Conservation (phyloP, 306 rosid species). For the Acacia confusa region DNA sequence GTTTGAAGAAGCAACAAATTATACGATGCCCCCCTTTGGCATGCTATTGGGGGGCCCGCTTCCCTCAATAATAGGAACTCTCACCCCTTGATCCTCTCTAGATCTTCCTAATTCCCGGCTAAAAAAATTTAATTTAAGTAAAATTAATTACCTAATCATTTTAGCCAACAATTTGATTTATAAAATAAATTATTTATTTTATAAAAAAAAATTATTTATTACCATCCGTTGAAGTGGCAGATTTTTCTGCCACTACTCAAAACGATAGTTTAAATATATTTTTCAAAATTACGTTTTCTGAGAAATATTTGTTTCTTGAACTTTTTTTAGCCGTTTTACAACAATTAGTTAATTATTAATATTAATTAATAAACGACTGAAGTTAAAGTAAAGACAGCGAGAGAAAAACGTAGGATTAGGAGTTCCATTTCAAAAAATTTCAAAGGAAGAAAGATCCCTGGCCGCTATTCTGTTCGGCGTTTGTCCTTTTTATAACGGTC, state of each 20-base stretch:
- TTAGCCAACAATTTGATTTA: background rate
- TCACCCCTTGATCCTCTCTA: background rate
- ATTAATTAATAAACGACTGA: background rate
- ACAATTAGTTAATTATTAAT: background rate
- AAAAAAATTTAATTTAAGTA: background rate
- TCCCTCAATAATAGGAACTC: constrained; percentile 17
- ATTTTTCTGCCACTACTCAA: background rate
- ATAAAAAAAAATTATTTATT: background rate
- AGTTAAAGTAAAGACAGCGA: background rate
- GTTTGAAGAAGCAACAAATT: background rate
- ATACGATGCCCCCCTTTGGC: constrained; percentile 3
- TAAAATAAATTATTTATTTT: background rate
- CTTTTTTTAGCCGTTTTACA: background rate
- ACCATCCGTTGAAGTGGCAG: background rate
- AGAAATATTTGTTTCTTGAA: background rate
- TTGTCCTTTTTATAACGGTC: constrained; percentile 31
- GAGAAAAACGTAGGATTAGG: constrained; percentile 4
- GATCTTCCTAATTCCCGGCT: no score
- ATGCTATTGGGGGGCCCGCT: constrained; percentile 15
- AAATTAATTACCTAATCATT: background rate
- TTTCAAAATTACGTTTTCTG: no score
- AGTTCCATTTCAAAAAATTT: background rate
- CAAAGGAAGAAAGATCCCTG: background rate
- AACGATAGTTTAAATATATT: background rate
- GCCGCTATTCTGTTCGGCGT: background rate